Evolutionary conservation across 805 yeast genomes (phyloP), one percentile per base, ranked within the genome.

Genomic region (Spathaspora arborariae): DNA sequence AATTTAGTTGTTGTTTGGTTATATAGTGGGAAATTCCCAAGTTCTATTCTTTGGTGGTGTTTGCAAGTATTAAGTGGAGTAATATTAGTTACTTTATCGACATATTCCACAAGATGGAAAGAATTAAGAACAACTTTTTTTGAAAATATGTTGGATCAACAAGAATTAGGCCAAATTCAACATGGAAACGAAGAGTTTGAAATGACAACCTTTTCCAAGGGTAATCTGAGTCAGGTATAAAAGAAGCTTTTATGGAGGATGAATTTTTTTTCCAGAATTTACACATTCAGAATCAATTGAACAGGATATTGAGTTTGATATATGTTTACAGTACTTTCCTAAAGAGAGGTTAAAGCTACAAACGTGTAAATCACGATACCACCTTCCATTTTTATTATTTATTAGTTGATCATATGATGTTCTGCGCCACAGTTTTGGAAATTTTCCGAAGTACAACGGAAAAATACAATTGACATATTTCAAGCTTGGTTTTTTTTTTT

Each of bases 81-180:
- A 1, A 65, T 89, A 4, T 74, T 92, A 71, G 86, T 89, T 4
- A 74, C 84, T 7, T 72, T 92, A 50, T 96, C 97, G 0, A 88
- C 96, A 0, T 92, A 92, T 80, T 80, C 90, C 15, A 81, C 96
- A 0, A 79, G 96, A 54, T 91, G 97, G 97, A 81, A 84, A 54
- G 99, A 92, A 62, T 70, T 92, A 45, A 76, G 91, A 57, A 87
- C 88, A 35, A 88, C 96, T 0, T 92, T 94, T 59, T 92, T 94
- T 56, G 96, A 90, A 48, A 88, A 91, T 27, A 71, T 86, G 69
- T 75, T 80, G 20, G 94, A 85, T 54, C 67, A 62, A 37, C 74
- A 79, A 7, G 84, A 79, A 54, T 49, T 70, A 45, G 82, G 81
- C 6, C 58, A 60, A 20, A 58, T 58, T 8, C 35, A n/a, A 30